A percentile compares a stretch with the other conserved stretches of the same genome.
phyloP scores from a whole-genome alignment of 1,284 basidiomycete genomes.

The Porphyrellus sp. region DNA sequence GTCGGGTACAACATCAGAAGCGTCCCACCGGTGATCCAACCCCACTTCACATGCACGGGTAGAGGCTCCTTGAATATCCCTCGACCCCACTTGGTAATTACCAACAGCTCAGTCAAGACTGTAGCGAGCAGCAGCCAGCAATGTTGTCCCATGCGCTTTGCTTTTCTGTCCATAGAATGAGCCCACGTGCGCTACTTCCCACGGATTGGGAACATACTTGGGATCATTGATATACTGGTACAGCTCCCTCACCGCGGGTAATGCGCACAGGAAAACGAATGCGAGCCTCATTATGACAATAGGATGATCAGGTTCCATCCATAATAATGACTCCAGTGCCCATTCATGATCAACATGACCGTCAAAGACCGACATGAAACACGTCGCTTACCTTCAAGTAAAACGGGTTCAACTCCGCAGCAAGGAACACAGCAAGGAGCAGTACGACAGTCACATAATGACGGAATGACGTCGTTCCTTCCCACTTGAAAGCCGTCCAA shows the following conservation, averaged over 20 bases:
- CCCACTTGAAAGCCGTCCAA: conserved; percentile 86
- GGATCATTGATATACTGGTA: conserved; percentile 79
- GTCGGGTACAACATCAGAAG: conserved; percentile 67
- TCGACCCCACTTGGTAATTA: conserved; percentile 74
- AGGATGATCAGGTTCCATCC: conserved; percentile 86
- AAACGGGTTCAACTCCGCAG: conserved; percentile 80
- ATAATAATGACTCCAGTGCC: conserved; percentile 58
- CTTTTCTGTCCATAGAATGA: conserved; percentile 45
- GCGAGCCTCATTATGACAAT: conserved; percentile 72
- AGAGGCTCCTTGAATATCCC: conserved; percentile 66
- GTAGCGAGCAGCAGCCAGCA: conserved; percentile 82
- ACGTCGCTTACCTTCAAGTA: conserved; percentile 64
- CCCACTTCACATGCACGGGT: conserved; percentile 59
- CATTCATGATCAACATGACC: conserved; percentile 14
- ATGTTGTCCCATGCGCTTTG: conserved; percentile 83
- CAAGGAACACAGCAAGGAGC: conserved; percentile 74
- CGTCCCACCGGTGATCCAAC: conserved; percentile 55
- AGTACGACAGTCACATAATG: conserved; percentile 74
- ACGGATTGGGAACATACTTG: conserved; percentile 47
- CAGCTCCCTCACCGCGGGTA: conserved; percentile 77
- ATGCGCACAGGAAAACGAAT: conserved; percentile 74
- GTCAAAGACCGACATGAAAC: conserved; percentile 10
- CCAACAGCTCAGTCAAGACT: conserved; percentile 71
- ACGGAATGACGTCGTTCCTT: conserved; percentile 70
- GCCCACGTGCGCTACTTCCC: conserved; percentile 3